Percentiles rank a stretch among this genome's conserved stretches.
Evolutionary conservation across 331 rosid genomes (phyloP).

Genomic region (Arachis monticola): DNA sequence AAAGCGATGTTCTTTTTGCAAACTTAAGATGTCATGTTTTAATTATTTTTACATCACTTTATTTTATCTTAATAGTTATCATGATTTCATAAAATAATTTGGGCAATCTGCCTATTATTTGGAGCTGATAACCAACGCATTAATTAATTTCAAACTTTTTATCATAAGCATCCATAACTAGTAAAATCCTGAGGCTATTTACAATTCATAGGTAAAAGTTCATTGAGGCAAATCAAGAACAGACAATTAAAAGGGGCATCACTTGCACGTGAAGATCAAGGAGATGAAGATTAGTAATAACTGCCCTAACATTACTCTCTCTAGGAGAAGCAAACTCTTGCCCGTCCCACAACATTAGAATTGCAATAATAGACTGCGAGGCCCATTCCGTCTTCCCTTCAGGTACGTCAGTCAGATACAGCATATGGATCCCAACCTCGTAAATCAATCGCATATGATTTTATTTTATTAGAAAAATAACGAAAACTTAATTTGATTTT

Average conservation of each 20-base stretch:
- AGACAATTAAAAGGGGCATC: neutral
- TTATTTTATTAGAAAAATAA: too few species aligned
- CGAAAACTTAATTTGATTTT: too few species aligned
- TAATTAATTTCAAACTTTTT: too few species aligned
- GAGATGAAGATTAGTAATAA: conserved; percentile 92
- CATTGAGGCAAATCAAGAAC: neutral
- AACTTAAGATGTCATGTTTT: too few species aligned
- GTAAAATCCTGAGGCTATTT: neutral
- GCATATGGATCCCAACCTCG: conserved; percentile 92
- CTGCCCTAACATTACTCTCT: conserved; percentile 96
- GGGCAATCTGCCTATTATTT: too few species aligned
- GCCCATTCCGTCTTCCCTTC: conserved; percentile 99
- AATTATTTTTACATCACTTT: too few species aligned
- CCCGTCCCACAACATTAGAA: conserved; percentile 95
- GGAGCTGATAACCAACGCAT: too few species aligned
- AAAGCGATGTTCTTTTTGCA: too few species aligned
- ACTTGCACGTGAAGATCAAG: conserved; percentile 99
- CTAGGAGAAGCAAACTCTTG: conserved; percentile 95
- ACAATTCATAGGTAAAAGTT: neutral
- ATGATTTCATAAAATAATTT: too few species aligned
- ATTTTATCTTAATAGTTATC: too few species aligned
- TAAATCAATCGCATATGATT: conserved; percentile 53
- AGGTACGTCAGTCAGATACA: conserved; percentile 96
- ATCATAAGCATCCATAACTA: neutral
- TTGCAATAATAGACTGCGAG: conserved; percentile 86